phyloP scores from a whole-genome alignment of 208 protist species.

The Leishmania tarentolae region DNA sequence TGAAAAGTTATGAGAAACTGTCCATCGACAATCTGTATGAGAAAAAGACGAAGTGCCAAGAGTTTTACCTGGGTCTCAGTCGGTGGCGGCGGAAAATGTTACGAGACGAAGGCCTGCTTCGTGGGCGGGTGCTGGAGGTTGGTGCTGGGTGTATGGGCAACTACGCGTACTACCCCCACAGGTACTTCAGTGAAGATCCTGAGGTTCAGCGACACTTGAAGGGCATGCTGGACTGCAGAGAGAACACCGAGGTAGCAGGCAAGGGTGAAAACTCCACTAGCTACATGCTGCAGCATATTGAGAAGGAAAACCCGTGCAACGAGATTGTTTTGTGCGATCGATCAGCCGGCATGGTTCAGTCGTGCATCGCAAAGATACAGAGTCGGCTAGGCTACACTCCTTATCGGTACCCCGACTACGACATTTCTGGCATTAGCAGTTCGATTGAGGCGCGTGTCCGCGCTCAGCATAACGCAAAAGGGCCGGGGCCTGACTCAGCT shows the following conservation, averaged over 20 bases:
- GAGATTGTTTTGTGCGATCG: constrained; percentile 85
- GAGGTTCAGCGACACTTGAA: constrained; percentile 41
- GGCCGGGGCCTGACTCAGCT: constrained; percentile 5
- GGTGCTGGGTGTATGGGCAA: constrained; percentile 83
- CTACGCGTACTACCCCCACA: constrained; percentile 59
- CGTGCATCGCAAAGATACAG: constrained; percentile 54
- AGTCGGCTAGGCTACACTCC: constrained; percentile 64
- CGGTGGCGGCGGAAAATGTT: constrained; percentile 75
- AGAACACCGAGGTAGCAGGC: neutral
- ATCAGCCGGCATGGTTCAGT: constrained; percentile 74
- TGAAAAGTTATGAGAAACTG: constrained; percentile 72
- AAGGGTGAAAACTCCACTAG: constrained; percentile 28
- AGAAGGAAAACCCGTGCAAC: constrained; percentile 41
- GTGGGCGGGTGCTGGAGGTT: constrained; percentile 81
- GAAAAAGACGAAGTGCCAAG: constrained; percentile 78
- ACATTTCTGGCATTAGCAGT: constrained; percentile 43
- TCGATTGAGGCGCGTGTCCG: constrained; percentile 27
- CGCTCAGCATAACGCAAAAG: neutral
- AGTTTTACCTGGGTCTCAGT: constrained; percentile 84
- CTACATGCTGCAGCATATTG: constrained; percentile 37
- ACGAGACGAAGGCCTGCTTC: constrained; percentile 60
- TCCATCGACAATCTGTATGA: constrained; percentile 75
- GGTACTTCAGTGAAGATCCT: constrained; percentile 42
- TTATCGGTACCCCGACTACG: constrained; percentile 84
- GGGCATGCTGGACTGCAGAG: neutral